Base-by-base conservation (phyloP, 257 asterid genomes). In the Osmanthus fragrans region DNA sequence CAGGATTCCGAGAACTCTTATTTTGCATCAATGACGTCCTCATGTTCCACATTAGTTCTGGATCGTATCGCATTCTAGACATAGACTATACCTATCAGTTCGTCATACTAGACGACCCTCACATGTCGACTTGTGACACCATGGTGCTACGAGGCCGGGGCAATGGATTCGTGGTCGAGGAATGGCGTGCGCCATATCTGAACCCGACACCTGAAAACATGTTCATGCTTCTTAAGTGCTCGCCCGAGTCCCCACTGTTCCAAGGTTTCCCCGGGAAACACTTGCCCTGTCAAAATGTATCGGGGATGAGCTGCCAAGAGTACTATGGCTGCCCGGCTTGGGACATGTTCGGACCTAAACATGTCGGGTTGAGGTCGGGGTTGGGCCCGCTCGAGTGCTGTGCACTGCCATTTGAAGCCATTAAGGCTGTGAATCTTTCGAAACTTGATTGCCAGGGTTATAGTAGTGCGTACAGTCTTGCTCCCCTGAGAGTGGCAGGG, bases 291-390 rank as follows among this genome's bases (percentile, higher is more conserved):
- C 82, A 88, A 21, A 90, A 92, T 30, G 96, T 94, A 7, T 91
- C 99, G 15, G 97, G 99, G 74, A 88, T 95, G 76, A 95, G 99
- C 32, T 95, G 98, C 36, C 97, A 92, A 74, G 98, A 90, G 85
- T 95, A 92, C 54, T 92, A 89, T 23, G 85, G 78, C 18, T 95
- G 99, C 74, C 93, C 96, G n/a, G 99, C 92, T 7, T 95, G 99
- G 98, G 84, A 86, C 36, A 40, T 79, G 3, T 64, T 92, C 32
- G 87, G 83, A 39, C 90, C 93, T 0, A 88, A 85, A 19, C 79
- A 81, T 49, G 77, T 63, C 4, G 87, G 90, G 51, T 76, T 84
- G 49, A 87, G 29, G 0, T 87, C 90, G 9, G 90, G 96, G 19
- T 82, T 90, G 3, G 96, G 96, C 71, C 96, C 97, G 3, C 97